Evolutionary conservation across 2,329 filamentous ascomycete species (phyloP), one percentile per base, ranked within the genome.

Genomic region (Fusarium proliferatum): DNA sequence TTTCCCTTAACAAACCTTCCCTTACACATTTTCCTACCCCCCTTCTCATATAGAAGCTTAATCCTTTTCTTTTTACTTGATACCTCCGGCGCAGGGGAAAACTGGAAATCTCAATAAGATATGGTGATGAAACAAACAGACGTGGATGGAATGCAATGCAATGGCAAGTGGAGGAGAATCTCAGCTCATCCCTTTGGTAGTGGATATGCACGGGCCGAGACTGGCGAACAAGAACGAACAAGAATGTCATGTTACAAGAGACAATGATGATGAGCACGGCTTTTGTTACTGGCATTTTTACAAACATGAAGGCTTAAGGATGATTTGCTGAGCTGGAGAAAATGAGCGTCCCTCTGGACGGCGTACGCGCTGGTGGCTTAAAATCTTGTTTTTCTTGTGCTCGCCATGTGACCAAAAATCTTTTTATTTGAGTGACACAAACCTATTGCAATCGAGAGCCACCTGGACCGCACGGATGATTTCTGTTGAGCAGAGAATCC

Each of bases 161-260:
- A 45, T 52, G 45, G 23, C 42, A 60, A 45, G 38, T 36, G 64
- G 45, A 26, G 53, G 42, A 61, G 41, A 43, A 55, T 62, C 39
- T 48, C 49, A 59, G 67, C 36, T 58, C 49, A 56, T 72, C 41
- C 55, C 46, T 68, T 56, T 48, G 36, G 48, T 43, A 56, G 55
- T 42, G 48, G 41, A 52, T 41, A 71, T 30, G 41, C 46, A 52
- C 55, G 53, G 42, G 26, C 28, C 33, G 48, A 36, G 45, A 38
- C 43, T 53, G 61, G 46, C 51, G 46, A 45, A 42, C 26, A 48
- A 73, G 64, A 69, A 76, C 39, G 69, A 76, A 56, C 41, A 69
- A 76, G 69, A 76, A 71, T 75, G 75, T 63, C 55, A 67, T 69
- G 67, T 66, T 66, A 66, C 56, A 73, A 61, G 46, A 77, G 67